These are phyloP conservation scores for Amniculicola lignicola DNA, from an alignment of 495 filamentous ascomycete species.

Conservation along the genomic window DNA sequence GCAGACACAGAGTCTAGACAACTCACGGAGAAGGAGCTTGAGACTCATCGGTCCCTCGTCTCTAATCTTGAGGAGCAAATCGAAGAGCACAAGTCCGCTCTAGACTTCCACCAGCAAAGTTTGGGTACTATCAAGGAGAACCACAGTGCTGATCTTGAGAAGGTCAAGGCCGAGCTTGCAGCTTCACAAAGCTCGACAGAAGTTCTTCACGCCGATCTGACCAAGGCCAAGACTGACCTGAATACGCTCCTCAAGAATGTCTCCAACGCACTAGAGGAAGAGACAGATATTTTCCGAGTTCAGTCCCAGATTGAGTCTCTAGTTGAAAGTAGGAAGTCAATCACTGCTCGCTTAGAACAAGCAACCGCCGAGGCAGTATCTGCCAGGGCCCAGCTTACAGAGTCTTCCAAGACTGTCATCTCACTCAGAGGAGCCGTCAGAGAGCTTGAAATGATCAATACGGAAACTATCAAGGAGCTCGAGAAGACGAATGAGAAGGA, in stretches of 20 bases:
- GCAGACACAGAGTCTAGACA: conserved; percentile 49
- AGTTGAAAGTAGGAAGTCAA: conserved; percentile 38
- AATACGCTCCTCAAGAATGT: conserved; percentile 56
- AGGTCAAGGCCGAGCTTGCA: conserved; percentile 44
- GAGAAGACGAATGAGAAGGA: conserved; percentile 60
- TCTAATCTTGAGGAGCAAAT: conserved; percentile 46
- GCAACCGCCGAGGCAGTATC: conserved; percentile 66
- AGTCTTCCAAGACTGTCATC: conserved; percentile 43
- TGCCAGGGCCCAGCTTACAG: conserved; percentile 62
- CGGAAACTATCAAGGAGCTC: conserved; percentile 47
- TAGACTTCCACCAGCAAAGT: conserved; percentile 54
- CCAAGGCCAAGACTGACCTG: conserved; percentile 66
- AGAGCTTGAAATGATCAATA: conserved; percentile 42
- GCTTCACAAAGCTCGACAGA: conserved; percentile 58
- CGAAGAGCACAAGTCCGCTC: conserved; percentile 52
- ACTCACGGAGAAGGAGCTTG: conserved; percentile 44
- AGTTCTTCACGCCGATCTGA: conserved; percentile 64
- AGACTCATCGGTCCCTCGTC: conserved; percentile 45
- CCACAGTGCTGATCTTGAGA: conserved; percentile 54
- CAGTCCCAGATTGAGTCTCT: conserved; percentile 49
- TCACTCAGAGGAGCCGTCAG: conserved; percentile 55
- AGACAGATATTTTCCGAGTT: conserved; percentile 47
- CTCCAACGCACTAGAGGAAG: conserved; percentile 49
- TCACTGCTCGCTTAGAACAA: conserved; percentile 39
- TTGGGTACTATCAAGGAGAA: conserved; percentile 53